These are phyloP conservation scores for Solanum hybrid DNA, from an alignment of 305 asterid genomes.

Conservation along the genomic window DNA sequence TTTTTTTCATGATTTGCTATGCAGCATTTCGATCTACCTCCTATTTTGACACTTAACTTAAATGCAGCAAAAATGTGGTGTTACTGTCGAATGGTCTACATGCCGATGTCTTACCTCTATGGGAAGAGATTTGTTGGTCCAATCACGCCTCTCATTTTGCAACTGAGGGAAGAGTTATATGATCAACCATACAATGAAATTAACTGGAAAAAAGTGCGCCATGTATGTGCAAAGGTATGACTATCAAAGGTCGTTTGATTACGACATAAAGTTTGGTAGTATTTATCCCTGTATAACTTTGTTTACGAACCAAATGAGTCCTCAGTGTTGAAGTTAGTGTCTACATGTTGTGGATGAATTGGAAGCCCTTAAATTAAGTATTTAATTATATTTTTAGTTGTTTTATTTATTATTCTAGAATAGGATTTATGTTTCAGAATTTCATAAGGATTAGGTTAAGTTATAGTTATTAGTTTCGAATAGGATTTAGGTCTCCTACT, in stretches of 20 bases:
- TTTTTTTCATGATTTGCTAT: neutral
- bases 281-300: neutral
- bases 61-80: conserved; percentile 89
- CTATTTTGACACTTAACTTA: neutral
- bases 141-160: conserved; percentile 58
- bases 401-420: too few species aligned
- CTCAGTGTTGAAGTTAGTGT: neutral
- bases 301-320: neutral
- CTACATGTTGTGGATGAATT: neutral
- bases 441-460: too few species aligned
- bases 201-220: conserved; percentile 63
- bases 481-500: too few species aligned
- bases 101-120: conserved; percentile 91
- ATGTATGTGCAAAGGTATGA: conserved; percentile 70
- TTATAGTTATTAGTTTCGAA: too few species aligned
- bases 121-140: conserved; percentile 87
- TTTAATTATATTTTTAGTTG: too few species aligned
- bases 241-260: neutral
- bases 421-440: too few species aligned
- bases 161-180: conserved; percentile 65
- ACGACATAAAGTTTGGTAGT: too few species aligned
- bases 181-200: conserved; percentile 52
- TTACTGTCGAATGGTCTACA: conserved; percentile 81
- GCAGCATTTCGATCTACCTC: neutral
- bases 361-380: too few species aligned